Evolutionary conservation across 2,329 filamentous ascomycete species (phyloP), one percentile per base, ranked within the genome.

Genomic region (Nakataea oryzae): DNA sequence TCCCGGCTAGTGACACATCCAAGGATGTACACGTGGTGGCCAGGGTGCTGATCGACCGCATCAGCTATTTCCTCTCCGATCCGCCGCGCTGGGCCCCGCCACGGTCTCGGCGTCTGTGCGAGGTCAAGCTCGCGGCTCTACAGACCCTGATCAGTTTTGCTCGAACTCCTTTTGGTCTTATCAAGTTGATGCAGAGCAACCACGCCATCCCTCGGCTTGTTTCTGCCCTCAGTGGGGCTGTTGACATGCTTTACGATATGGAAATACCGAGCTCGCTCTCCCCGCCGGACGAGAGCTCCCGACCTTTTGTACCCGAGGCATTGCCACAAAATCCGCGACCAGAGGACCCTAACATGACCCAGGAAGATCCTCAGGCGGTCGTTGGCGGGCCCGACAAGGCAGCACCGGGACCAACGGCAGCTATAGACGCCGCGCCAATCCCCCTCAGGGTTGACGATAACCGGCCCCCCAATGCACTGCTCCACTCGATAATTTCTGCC

Each of bases 171-270:
- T 84, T 89, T 68, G 88, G 88, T 11, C 81, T 83, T 1, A 71
- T 78, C 28, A 83, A 89, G 57, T 80, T 97, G 11, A 88, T 88
- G 0, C 75, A 77, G 6, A 89, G 95, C 71, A 81, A 82, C 3
- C 83, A 82, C 54, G 86, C 86, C 14, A 84, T 96, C 21, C 91
- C 90, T 1, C 84, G 90, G 3, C 76, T 96, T 0, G 86, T 96
- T 29, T 83, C 86, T 29, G 85, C 89, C 4, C 71, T 85, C 17
- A 78, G 76, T 60, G 75, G 73, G 57, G 84, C 93, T 60, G 87
- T 95, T 63, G 88, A 91, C 65, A 85, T 89, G 66, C 75, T 97
- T 26, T 89, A 92, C 70, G 82, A 88, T 6, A 75, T 82, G 26
- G 75, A 79, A 28, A 79, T 87, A 62, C 67, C 65, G 27, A 5